Base-by-base conservation (phyloP, 306 rosid genomes). In the Cyamopsis tetragonoloba region DNA sequence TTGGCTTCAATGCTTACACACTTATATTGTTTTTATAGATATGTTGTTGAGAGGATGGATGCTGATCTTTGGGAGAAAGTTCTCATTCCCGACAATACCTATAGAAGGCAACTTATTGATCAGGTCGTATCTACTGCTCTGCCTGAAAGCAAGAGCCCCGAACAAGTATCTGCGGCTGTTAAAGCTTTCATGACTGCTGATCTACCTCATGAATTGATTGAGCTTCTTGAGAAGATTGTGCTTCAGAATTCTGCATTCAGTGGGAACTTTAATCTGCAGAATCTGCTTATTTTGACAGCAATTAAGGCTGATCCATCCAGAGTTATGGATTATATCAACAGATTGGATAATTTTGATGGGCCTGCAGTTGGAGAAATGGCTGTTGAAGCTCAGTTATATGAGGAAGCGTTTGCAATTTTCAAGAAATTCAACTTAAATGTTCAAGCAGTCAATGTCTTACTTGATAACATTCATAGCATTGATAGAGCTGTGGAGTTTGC, bases 171-270 rank as follows among this genome's bases (percentile, higher is more conserved):
- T 73, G 99, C 99, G 14, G 82, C 99, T 75, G 99, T 95, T 66
- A 95, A 95, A 82, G 99, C 97, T 71, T 95, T 95, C 81, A 95
- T 95, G 99, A 95, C 99, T 23, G 99, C 99, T 30, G 99, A 95
- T 81, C 77, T 95, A 71, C 99, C 99, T 46, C 99, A 95, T 39
- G 99, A 95, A 68, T 83, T 95, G 71, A 95, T 95, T 83, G 99
- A 95, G 83, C 97, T 95, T 72, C 99, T 95, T 63, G 99, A 95
- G 77, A 95, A 95, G 91, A 95, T 95, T 58, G 99, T 95, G 77
- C 97, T 95, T 75, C 99, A 95, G 72, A 95, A 95, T 85, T 95
- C 99, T 58, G 99, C 99, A 38, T 95, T 95, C 74, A 90, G 99
- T 76, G 99, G 99, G 62, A 95, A 95, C 92, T 95, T 90, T 58